Evolutionary conservation across 257 asterid species (phyloP).

Genomic region (Solanum dulcamara): DNA sequence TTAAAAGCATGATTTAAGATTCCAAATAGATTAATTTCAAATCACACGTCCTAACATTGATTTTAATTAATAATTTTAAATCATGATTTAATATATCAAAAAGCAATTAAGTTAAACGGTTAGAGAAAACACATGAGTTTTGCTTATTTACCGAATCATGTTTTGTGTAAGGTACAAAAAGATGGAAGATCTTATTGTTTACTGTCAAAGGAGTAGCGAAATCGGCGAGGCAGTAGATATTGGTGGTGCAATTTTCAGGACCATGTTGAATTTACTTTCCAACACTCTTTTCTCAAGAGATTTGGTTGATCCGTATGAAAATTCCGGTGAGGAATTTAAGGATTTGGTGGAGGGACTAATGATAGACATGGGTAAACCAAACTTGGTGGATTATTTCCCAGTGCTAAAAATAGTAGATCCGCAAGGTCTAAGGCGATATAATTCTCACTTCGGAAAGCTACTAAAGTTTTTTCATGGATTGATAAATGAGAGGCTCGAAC

Average conservation of each 20-base stretch:
- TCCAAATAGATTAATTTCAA: no score
- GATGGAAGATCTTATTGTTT: conserved; percentile 28
- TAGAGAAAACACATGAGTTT: neutral
- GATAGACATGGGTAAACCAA: conserved; percentile 23
- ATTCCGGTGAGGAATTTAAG: conserved; percentile 40
- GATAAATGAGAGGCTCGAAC: neutral
- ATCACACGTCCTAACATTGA: no score
- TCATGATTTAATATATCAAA: no score
- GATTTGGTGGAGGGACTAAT: conserved; percentile 25
- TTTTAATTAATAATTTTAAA: no score
- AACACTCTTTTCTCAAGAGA: conserved; percentile 43
- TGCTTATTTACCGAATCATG: neutral
- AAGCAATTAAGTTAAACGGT: no score
- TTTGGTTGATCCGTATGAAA: conserved; percentile 25
- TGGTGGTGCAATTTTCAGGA: conserved; percentile 16
- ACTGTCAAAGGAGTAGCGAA: conserved; percentile 17
- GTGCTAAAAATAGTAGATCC: conserved; percentile 27
- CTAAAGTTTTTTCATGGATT: neutral
- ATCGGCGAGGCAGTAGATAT: conserved; percentile 20
- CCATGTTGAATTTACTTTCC: conserved; percentile 36
- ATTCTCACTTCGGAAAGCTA: neutral
- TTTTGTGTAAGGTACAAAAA: neutral
- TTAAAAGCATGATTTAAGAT: no score
- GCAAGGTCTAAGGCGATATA: conserved; percentile 11
- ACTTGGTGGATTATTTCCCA: conserved; percentile 42